Conservation (phyloP, 768 basidiomycete genomes). For the Lactarius indigo region DNA sequence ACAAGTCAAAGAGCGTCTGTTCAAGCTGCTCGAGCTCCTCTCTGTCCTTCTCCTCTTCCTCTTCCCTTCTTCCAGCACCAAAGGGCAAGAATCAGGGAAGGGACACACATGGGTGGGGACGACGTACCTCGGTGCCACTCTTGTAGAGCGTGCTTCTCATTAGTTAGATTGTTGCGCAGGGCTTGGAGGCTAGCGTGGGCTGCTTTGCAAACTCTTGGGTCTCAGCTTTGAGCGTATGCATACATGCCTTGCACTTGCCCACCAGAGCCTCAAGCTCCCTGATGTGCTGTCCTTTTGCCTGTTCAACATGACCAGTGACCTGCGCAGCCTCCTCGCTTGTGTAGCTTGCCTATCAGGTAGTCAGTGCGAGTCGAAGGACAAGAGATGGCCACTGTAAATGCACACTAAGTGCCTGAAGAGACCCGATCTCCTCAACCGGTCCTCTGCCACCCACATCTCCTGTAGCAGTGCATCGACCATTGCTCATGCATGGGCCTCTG, state of each 20-base stretch:
- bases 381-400: slow-evolving; percentile 27
- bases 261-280: slow-evolving; percentile 55
- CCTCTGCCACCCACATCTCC: slow-evolving; percentile 40
- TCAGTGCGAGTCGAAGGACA: not conserved
- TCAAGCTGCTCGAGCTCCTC: slow-evolving; percentile 67
- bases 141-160: slow-evolving; percentile 32
- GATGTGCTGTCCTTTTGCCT: slow-evolving; percentile 42
- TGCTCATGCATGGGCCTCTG: slow-evolving; percentile 34
- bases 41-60: slow-evolving; percentile 38
- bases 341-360: slow-evolving; percentile 50
- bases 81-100: not conserved
- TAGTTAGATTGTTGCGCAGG: slow-evolving; percentile 38
- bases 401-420: slow-evolving; percentile 62
- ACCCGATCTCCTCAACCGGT: slow-evolving; percentile 52
- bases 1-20: slow-evolving; percentile 72
- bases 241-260: slow-evolving; percentile 49
- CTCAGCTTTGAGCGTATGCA: slow-evolving; percentile 43
- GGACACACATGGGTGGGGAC: not conserved
- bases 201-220: slow-evolving; percentile 45
- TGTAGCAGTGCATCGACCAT: slow-evolving; percentile 35
- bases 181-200: slow-evolving; percentile 35
- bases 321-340: slow-evolving; percentile 51
- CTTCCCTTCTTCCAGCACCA: slow-evolving; percentile 46
- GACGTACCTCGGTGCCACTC: slow-evolving; percentile 41
- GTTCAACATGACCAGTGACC: slow-evolving; percentile 32